These are phyloP conservation scores for Gracilaria caudata DNA, from an alignment of 23 red algal species.

Conservation along the genomic window DNA sequence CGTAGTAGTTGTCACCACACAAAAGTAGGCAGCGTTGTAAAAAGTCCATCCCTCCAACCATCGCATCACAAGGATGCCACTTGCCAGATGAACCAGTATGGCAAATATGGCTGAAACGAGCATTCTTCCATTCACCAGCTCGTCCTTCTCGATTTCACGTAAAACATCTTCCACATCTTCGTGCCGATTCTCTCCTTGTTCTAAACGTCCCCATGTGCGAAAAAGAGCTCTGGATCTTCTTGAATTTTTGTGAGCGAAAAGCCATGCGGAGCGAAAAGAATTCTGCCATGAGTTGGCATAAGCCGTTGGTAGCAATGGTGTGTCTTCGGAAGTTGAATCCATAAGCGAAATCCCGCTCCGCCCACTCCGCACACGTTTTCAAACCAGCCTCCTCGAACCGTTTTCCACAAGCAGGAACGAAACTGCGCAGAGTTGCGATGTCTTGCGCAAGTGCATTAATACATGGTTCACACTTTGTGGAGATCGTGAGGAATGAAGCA, in stretches of 20 bases:
- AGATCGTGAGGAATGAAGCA: too few species aligned
- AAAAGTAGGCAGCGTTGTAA: slow-evolving; percentile 57
- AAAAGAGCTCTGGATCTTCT: neutral
- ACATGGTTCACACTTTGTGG: too few species aligned
- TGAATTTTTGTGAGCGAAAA: neutral
- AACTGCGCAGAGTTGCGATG: too few species aligned
- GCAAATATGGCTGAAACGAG: slow-evolving; percentile 3
- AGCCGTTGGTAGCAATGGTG: neutral
- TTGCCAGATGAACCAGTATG: slow-evolving; percentile 42
- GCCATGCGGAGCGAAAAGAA: neutral
- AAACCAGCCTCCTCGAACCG: neutral
- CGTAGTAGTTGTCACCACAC: slow-evolving; percentile 64
- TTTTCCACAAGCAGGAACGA: too few species aligned
- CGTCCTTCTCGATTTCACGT: neutral
- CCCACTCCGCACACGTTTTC: too few species aligned
- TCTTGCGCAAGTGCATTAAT: neutral
- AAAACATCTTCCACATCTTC: slow-evolving; percentile 6
- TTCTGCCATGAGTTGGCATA: neutral
- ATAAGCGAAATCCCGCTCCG: neutral
- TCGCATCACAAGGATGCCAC: slow-evolving; percentile 28
- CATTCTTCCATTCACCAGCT: neutral
- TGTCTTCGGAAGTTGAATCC: neutral
- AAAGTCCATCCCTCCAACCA: slow-evolving; percentile 57
- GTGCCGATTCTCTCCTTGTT: neutral
- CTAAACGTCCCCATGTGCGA: neutral